These are phyloP conservation scores for Carex kokanica DNA, from an alignment of 176 grass and related monocot species.

Conservation along the genomic window DNA sequence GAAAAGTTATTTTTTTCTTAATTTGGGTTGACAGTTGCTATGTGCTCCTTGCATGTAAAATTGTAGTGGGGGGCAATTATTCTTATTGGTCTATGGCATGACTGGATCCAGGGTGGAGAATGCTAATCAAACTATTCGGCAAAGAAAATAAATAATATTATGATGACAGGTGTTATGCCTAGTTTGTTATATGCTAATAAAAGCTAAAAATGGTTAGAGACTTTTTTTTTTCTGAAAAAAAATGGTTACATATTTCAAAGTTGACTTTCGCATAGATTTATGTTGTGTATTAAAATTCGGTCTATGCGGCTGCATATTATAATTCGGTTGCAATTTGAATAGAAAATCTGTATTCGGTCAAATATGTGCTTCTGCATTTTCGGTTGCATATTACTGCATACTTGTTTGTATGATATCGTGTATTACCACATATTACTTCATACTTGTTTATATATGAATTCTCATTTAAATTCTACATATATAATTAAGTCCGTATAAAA, in stretches of 20 bases:
- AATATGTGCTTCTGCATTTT: no score
- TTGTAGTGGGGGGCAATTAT: constrained; percentile 18
- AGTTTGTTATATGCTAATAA: not conserved
- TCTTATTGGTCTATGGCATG: not conserved
- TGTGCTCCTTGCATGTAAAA: constrained; percentile 27
- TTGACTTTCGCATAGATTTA: not conserved
- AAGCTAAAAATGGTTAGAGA: not conserved
- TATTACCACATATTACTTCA: no score
- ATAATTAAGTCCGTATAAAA: no score
- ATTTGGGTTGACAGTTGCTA: constrained; percentile 18
- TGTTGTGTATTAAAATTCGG: no score
- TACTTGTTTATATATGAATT: no score
- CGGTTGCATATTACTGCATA: no score
- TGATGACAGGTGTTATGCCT: not conserved
- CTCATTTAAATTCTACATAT: no score
- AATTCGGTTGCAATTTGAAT: no score
- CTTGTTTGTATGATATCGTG: no score
- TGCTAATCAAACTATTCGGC: not conserved
- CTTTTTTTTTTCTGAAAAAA: not conserved
- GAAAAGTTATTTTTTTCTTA: constrained; percentile 12
- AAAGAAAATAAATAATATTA: not conserved
- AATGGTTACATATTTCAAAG: not conserved
- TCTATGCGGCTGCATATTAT: no score
- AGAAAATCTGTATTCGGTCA: no score
- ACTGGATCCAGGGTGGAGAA: constrained; percentile 22